Base-by-base conservation (phyloP, 768 basidiomycete species). In the Phylloporus rhodoxanthus region DNA sequence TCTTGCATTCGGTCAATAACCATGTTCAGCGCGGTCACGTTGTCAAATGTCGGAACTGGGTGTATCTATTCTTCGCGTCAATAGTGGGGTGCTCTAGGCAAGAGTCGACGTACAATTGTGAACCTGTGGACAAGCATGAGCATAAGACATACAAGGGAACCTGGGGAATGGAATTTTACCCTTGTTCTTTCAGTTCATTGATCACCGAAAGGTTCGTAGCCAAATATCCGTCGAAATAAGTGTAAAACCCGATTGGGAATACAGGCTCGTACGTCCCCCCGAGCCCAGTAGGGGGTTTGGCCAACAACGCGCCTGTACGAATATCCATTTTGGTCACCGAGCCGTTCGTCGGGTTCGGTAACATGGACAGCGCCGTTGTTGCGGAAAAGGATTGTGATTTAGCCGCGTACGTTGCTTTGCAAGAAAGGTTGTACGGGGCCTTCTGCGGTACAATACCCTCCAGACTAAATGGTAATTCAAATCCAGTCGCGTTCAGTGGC, bases 1-100 rank as follows among this genome's bases (percentile, higher is more conserved):
- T 83, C 75, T 63, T 88, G 80, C 83, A 89, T 87, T 37, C 75
- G 70, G 58, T 87, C 82, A 7, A 89, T 60, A 23, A 87, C 79
- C 43, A 72, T 50, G 30, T 79, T 74, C 0, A 88, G 67, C 0
- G 73, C 73, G 0, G 82, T 80, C 29, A 81, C 53, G 56, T 85
- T 80, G 52, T 74, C 73, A 51, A 84, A 88, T 0, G 77, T 66
- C 0, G 89, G 87, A 5, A 87, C 69, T 2, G 85, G 82, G 57
- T 91, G 89, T 15, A 90, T 75, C 82, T 76, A 44, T 25, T 47
- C 6, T 39, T 36, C 10, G 3, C 1, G 50, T 57, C 49, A 57
- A 32, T 8, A 45, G 5, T 0, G 45, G 32, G 7, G n/a, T 25
- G 5, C n/a, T 23, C 29, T 7, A 8, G 25, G 25, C 6, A 4